These are phyloP conservation scores for Spatholobus suberectus DNA, from an alignment of 306 rosid genomes.

Conservation along the genomic window DNA sequence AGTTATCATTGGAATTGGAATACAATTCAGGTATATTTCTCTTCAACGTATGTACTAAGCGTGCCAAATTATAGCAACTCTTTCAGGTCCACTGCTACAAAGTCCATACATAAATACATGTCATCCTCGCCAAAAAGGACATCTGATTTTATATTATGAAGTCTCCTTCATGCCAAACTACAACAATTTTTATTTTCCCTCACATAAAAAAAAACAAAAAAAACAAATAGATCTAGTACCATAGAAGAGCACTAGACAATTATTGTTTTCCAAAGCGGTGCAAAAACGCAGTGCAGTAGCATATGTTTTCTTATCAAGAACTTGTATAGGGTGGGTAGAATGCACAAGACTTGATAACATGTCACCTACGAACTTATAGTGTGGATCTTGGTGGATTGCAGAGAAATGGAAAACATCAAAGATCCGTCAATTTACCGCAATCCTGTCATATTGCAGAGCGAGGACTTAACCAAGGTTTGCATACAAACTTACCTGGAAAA, in stretches of 20 bases:
- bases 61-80: neutral
- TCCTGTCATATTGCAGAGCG: constrained; percentile 50
- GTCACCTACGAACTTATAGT: too few relatives aligned
- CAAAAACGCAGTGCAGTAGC: neutral
- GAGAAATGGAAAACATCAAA: constrained; percentile 46
- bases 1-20: too few relatives aligned
- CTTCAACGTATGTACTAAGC: neutral
- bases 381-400: neutral
- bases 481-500: neutral
- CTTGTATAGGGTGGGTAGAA: too few relatives aligned
- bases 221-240: too few relatives aligned
- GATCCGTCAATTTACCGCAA: constrained; percentile 24
- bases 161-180: neutral
- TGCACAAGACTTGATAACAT: too few relatives aligned
- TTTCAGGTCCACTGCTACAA: neutral
- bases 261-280: neutral
- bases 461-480: constrained; percentile 44
- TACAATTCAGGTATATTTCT: constrained; percentile 4
- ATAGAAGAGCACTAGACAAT: neutral
- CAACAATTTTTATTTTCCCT: too few relatives aligned
- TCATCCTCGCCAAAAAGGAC: neutral
- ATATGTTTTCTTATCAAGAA: neutral
- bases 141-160: neutral
- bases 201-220: too few relatives aligned
- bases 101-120: too few relatives aligned